phyloP scores from a whole-genome alignment of 1,139 yeast species.

The Magnusiomyces fungicola region DNA sequence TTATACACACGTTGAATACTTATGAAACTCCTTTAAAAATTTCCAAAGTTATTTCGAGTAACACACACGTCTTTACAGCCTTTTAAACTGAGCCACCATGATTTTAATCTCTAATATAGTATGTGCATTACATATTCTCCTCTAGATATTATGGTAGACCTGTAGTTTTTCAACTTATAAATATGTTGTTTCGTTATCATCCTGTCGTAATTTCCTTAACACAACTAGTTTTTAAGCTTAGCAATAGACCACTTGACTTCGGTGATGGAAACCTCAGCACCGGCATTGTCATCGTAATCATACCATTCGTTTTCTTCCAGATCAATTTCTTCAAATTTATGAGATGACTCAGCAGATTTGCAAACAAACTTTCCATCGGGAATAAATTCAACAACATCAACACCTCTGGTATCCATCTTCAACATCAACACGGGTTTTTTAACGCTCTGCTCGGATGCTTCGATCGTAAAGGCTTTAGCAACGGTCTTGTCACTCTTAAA shows the following conservation, averaged over 20 bases:
- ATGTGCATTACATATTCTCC: too few relatives aligned
- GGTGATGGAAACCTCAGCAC: constrained; percentile 72
- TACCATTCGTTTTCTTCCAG: constrained; percentile 84
- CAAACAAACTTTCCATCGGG: constrained; percentile 62
- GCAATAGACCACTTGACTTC: constrained; percentile 57
- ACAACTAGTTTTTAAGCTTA: constrained; percentile 17
- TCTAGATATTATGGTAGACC: too few relatives aligned
- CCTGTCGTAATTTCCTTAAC: too few relatives aligned
- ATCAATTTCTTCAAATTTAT: constrained; percentile 58
- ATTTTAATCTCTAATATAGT: too few relatives aligned
- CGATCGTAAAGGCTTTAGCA: background rate
- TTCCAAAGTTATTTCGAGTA: too few relatives aligned
- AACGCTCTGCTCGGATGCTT: background rate
- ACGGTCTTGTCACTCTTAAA: constrained; percentile 29
- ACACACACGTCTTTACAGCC: too few relatives aligned
- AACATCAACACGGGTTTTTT: constrained; percentile 33
- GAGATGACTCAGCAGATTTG: constrained; percentile 44
- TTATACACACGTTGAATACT: too few relatives aligned
- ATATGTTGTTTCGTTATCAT: too few relatives aligned
- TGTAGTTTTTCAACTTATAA: too few relatives aligned
- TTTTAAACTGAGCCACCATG: too few relatives aligned
- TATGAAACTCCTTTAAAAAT: too few relatives aligned
- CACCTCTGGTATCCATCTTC: constrained; percentile 79
- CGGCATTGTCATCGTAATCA: constrained; percentile 85
- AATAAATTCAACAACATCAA: constrained; percentile 60